Conservation (phyloP, 2,329 filamentous ascomycete species). For the Botrytis fabae region DNA sequence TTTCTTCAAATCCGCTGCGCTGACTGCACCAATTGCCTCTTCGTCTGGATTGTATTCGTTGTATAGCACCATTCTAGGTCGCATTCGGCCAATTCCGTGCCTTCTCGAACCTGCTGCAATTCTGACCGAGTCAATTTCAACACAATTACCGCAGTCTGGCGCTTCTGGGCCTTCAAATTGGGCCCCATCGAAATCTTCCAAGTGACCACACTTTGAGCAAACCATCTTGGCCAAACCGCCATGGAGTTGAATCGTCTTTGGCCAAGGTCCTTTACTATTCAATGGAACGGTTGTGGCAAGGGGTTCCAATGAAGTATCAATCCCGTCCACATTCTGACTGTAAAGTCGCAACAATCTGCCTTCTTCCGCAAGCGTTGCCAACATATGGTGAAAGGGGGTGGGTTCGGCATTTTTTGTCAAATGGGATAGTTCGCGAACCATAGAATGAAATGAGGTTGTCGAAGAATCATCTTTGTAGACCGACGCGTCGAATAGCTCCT, state of each 20-base stretch:
- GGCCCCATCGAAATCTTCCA: conserved; percentile 73
- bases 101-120: conserved; percentile 82
- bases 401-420: conserved; percentile 76
- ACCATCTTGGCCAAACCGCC: conserved; percentile 95
- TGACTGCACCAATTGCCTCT: conserved; percentile 91
- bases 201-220: conserved; percentile 84
- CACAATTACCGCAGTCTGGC: conserved; percentile 75
- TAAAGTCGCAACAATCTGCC: conserved; percentile 87
- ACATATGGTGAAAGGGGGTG: conserved; percentile 88
- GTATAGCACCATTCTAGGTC: conserved; percentile 93
- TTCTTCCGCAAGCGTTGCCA: conserved; percentile 86
- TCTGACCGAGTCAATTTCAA: conserved; percentile 72
- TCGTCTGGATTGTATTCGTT: conserved; percentile 97
- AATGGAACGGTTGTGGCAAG: conserved; percentile 80
- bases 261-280: conserved; percentile 84
- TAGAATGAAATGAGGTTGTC: conserved; percentile 89
- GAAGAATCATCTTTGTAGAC: conserved; percentile 92
- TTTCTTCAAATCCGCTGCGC: conserved; percentile 78
- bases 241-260: conserved; percentile 87
- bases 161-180: conserved; percentile 83
- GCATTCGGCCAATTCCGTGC: conserved; percentile 85
- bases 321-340: conserved; percentile 94
- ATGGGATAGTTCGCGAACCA: conserved; percentile 86
- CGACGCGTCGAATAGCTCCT: conserved; percentile 94
- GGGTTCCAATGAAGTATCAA: conserved; percentile 81